phyloP scores from a whole-genome alignment of 257 asterid species.

The Solanum habrochaites region DNA sequence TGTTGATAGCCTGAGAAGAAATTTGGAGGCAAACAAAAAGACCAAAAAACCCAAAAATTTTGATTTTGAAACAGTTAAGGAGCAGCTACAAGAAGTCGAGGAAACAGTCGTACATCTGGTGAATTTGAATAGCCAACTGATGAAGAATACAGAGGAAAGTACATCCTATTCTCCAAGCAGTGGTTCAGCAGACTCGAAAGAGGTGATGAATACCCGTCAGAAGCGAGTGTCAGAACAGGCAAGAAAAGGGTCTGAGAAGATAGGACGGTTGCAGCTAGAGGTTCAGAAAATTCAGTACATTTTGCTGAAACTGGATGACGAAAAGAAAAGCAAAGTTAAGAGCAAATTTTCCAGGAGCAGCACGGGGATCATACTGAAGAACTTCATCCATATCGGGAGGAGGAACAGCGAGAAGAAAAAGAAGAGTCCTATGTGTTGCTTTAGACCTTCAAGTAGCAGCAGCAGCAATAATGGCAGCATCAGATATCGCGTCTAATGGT shows the following conservation, averaged over 20 bases:
- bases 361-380: slow-evolving; percentile 51
- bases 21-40: slow-evolving; percentile 38
- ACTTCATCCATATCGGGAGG: slow-evolving; percentile 54
- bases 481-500: not conserved
- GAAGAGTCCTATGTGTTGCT: slow-evolving; percentile 66
- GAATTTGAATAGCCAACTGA: slow-evolving; percentile 53
- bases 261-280: slow-evolving; percentile 50
- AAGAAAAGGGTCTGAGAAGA: slow-evolving; percentile 59
- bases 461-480: not conserved
- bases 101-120: slow-evolving; percentile 39
- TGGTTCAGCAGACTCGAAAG: slow-evolving; percentile 38
- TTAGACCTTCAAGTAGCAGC: slow-evolving; percentile 41
- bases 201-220: slow-evolving; percentile 36
- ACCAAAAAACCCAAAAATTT: slow-evolving; percentile 31
- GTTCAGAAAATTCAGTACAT: slow-evolving; percentile 61
- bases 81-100: slow-evolving; percentile 74
- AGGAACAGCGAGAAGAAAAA: slow-evolving; percentile 31
- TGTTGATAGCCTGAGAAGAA: slow-evolving; percentile 37
- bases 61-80: slow-evolving; percentile 43
- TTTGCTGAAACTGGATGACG: slow-evolving; percentile 58
- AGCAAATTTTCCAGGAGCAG: slow-evolving; percentile 42
- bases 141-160: slow-evolving; percentile 44
- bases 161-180: slow-evolving; percentile 20
- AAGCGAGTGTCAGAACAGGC: slow-evolving; percentile 61
- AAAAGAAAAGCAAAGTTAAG: slow-evolving; percentile 42